Evolutionary conservation across 352 stramenopile species (phyloP), one percentile per base, ranked within the genome.

Genomic region (Phytophthora sojae): DNA sequence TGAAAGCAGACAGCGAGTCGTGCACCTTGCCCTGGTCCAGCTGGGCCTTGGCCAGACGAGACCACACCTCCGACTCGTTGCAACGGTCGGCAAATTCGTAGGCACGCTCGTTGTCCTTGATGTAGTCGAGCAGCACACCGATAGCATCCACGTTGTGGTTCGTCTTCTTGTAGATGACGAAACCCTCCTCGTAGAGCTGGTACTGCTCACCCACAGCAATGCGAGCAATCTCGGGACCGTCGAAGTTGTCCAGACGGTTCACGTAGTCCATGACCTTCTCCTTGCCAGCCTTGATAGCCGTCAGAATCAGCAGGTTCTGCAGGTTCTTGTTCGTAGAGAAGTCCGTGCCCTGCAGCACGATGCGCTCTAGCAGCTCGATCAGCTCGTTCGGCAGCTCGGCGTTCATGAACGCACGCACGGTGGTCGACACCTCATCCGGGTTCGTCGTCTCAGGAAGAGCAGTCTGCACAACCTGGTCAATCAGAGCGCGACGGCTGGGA

Each of bases 381-480:
- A 99, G 82, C 77, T 99, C 98, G 72, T 98, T 97, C 62, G 98
- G 98, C 66, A 99, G 82, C 68, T 99, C 98, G 26, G 98, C 98
- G 69, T 99, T 99, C 97, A 99, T 99, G 85, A 99, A 99, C 29
- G 98, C 98, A 82, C 99, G 99, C 19, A 99, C 98, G 57, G 98
- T 99, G 50, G 96, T 99, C 52, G 98, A 99, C 49, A 99, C 98
- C 80, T 99, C 97, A 73, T 99, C 98, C 5, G 98, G 96, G 78
- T 98, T 98, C 73, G 98, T 97, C 53, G 97, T 99, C 80, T 99
- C 98, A 17, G 98, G 98, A 49, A 99, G 94, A 35, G 98, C 98
- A 63, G 98, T 99, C 80, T 99, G 97, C n/a, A 99, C 98, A 73
- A 99, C 95, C 78, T 98, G 92, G 78, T 99, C 98, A 78, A 99